These are phyloP conservation scores for Mucor velutinosus DNA, from an alignment of 371 early-diverging fungal genomes.

Conservation along the genomic window DNA sequence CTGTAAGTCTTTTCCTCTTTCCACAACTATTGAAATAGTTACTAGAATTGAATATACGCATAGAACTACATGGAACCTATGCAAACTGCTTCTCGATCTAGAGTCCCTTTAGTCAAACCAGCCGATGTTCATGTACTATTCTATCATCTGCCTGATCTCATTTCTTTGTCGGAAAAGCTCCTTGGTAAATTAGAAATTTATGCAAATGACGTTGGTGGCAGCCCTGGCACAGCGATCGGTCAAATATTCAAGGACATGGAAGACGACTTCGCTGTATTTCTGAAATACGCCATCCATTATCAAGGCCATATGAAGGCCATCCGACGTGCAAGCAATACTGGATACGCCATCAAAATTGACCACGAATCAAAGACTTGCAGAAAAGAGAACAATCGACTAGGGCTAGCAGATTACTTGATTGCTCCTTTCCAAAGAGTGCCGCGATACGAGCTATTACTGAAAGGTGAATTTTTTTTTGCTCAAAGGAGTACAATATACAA, in stretches of 20 bases:
- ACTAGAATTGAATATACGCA: not conserved
- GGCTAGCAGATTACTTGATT: constrained; percentile 44
- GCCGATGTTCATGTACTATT: constrained; percentile 38
- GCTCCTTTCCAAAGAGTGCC: constrained; percentile 49
- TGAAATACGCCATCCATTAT: constrained; percentile 50
- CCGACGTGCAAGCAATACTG: constrained; percentile 37
- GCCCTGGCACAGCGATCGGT: constrained; percentile 17
- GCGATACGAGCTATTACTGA: constrained; percentile 45
- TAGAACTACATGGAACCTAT: constrained; percentile 47
- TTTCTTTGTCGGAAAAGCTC: not conserved
- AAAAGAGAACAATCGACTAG: constrained; percentile 40
- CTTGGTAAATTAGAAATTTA: constrained; percentile 9
- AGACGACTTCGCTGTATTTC: constrained; percentile 37
- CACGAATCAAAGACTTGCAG: constrained; percentile 24
- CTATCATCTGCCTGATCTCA: constrained; percentile 32
- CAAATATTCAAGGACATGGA: constrained; percentile 32
- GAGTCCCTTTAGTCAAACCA: constrained; percentile 29
- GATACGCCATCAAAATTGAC: constrained; percentile 38
- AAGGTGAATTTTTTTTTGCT: constrained; percentile 33
- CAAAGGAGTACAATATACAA: not conserved
- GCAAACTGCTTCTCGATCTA: constrained; percentile 24
- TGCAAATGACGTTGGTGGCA: not conserved
- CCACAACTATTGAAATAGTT: not conserved
- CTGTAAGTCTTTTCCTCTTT: constrained; percentile 19
- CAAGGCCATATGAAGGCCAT: constrained; percentile 37